Conservation (phyloP, 2,329 filamentous ascomycete species). For the Phoma herbarum region DNA sequence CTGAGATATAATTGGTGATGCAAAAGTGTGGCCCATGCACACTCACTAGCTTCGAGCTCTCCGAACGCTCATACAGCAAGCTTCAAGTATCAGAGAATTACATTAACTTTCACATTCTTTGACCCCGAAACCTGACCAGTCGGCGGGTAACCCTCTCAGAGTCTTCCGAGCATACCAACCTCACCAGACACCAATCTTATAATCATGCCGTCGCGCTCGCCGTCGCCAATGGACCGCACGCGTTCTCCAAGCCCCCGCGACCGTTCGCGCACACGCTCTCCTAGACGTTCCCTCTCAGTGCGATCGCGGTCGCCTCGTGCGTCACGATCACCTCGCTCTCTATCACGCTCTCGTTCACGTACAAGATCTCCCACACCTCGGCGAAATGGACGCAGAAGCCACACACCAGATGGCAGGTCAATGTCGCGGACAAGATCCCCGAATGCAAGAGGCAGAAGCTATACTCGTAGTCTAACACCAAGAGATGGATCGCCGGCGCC, state of each 20-base stretch:
- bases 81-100: constrained; percentile 7
- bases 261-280: constrained; percentile 49
- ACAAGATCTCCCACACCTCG: constrained; percentile 36
- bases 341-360: constrained; percentile 43
- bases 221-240: constrained; percentile 28
- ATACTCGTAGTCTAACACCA: constrained; percentile 47
- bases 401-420: constrained; percentile 39
- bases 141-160: background rate
- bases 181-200: background rate
- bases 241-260: constrained; percentile 53
- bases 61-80: constrained; percentile 3
- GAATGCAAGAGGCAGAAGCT: constrained; percentile 44
- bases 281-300: constrained; percentile 33
- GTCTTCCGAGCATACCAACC: too few species aligned
- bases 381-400: constrained; percentile 50
- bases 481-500: constrained; percentile 46
- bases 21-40: background rate
- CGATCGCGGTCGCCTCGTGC: constrained; percentile 45
- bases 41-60: constrained; percentile 15
- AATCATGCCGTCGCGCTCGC: constrained; percentile 38
- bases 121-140: background rate
- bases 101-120: background rate
- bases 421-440: constrained; percentile 38
- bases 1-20: background rate
- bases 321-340: constrained; percentile 51